Conservation (phyloP, 805 yeast genomes). For the Saturnispora silvae region DNA sequence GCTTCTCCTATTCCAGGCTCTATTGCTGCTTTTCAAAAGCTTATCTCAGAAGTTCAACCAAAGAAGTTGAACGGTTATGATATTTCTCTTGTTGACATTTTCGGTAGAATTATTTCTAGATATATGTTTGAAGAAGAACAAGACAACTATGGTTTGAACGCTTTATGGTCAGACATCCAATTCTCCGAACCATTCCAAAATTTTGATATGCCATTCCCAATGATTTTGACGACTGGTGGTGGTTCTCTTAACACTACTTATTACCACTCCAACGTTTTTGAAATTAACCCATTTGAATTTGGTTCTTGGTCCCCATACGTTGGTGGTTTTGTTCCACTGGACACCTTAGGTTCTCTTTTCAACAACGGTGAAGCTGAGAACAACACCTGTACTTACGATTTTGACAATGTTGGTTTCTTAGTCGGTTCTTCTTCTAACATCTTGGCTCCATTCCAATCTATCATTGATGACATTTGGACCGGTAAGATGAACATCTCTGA, state of each 20-base stretch:
- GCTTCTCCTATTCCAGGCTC: conserved; percentile 45
- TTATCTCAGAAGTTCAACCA: conserved; percentile 36
- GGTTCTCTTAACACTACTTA: conserved; percentile 38
- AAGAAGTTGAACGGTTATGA: conserved; percentile 51
- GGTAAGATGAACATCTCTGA: conserved; percentile 9
- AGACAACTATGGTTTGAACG: conserved; percentile 45
- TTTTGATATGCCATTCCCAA: conserved; percentile 62
- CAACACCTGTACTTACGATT: conserved; percentile 47
- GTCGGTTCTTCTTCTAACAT: conserved; percentile 71
- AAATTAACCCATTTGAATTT: conserved; percentile 55
- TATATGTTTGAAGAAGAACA: conserved; percentile 51
- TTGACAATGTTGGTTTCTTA: conserved; percentile 68
- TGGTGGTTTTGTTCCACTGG: conserved; percentile 49
- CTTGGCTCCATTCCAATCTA: conserved; percentile 27
- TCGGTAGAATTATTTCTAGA: conserved; percentile 61
- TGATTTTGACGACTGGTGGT: conserved; percentile 51
- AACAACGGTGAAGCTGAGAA: conserved; percentile 42
- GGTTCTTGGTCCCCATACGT: conserved; percentile 79
- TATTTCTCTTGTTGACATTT: conserved; percentile 54
- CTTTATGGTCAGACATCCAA: conserved; percentile 45
- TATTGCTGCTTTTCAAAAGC: conserved; percentile 37
- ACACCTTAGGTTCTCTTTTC: conserved; percentile 57
- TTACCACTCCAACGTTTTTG: conserved; percentile 48
- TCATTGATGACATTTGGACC: conserved; percentile 10
- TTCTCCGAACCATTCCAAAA: conserved; percentile 44